Percentiles rank a stretch among this genome's conserved stretches.
These are phyloP conservation scores for Curvularia verruculosa DNA, from an alignment of 2,329 filamentous ascomycete genomes.

Conservation along the genomic window DNA sequence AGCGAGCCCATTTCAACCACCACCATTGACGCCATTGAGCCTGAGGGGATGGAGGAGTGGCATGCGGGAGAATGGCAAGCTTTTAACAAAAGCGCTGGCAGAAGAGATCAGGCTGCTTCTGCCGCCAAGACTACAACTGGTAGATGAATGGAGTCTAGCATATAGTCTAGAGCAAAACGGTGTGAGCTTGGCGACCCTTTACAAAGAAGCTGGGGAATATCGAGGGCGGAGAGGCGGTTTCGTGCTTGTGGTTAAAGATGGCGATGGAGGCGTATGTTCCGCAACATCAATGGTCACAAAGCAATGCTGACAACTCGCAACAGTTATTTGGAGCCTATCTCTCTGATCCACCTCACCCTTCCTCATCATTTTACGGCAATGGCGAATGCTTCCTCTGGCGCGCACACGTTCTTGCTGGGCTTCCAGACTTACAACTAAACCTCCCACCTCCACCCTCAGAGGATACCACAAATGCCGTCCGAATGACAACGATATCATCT, in stretches of 20 bases:
- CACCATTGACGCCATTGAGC: constrained; percentile 80
- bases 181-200: constrained; percentile 83
- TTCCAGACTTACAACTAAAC: constrained; percentile 53
- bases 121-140: constrained; percentile 83
- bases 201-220: constrained; percentile 75
- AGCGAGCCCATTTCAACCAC: constrained; percentile 82
- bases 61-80: constrained; percentile 65
- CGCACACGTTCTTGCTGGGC: constrained; percentile 67
- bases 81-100: constrained; percentile 76
- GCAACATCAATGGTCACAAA: not conserved
- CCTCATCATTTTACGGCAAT: constrained; percentile 88
- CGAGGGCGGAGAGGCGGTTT: constrained; percentile 78
- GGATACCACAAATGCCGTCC: constrained; percentile 66
- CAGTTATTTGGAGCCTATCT: constrained; percentile 89
- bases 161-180: constrained; percentile 95
- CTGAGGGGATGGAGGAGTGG: constrained; percentile 69
- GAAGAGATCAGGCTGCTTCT: constrained; percentile 93
- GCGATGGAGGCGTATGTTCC: constrained; percentile 69
- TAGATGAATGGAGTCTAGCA: constrained; percentile 82
- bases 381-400: constrained; percentile 96
- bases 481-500: constrained; percentile 64
- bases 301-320: constrained; percentile 13
- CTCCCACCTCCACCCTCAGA: constrained; percentile 73
- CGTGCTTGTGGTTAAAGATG: constrained; percentile 84
- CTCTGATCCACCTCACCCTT: constrained; percentile 82